Percentiles rank a stretch among this genome's conserved stretches.
Evolutionary conservation across 2,329 filamentous ascomycete species (phyloP).

Genomic region (Paecilomyces dactylethromorphus): DNA sequence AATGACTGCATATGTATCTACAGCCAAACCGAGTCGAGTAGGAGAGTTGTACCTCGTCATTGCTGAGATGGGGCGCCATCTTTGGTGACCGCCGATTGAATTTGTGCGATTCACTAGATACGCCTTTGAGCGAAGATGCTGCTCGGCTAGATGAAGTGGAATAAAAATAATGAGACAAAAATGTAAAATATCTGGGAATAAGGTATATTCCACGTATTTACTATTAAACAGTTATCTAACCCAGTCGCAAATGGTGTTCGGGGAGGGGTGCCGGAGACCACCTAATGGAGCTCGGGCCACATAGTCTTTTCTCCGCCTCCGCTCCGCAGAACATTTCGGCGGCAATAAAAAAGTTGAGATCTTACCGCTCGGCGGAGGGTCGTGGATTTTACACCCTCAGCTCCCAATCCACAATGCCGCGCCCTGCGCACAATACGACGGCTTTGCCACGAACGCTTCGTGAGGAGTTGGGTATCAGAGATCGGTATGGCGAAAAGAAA

Average conservation of each 20-base stretch:
- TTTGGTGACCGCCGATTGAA: neutral
- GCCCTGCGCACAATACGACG: conserved; percentile 35
- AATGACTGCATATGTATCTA: neutral
- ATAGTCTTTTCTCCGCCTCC: conserved; percentile 2
- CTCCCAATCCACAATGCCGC: conserved; percentile 21
- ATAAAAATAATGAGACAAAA: neutral
- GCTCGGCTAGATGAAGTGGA: neutral
- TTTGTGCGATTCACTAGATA: conserved; percentile 2
- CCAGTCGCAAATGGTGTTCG: neutral
- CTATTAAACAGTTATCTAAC: neutral
- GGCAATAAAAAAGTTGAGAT: neutral
- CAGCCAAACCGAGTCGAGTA: neutral
- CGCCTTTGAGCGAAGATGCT: neutral
- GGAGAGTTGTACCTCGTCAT: conserved; percentile 33
- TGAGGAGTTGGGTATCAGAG: conserved; percentile 34
- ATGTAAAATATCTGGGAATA: neutral
- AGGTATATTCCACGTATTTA: neutral
- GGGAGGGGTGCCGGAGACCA: neutral
- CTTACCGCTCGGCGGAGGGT: neutral
- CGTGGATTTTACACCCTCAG: neutral
- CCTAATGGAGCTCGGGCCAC: conserved; percentile 11
- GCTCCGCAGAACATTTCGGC: conserved; percentile 6
- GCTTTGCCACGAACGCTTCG: conserved; percentile 32
- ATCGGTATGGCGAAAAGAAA: conserved; percentile 27
- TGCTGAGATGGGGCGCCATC: conserved; percentile 31